phyloP scores from a whole-genome alignment of 208 protist genomes.

The Leptomonas pyrrhocoris region DNA sequence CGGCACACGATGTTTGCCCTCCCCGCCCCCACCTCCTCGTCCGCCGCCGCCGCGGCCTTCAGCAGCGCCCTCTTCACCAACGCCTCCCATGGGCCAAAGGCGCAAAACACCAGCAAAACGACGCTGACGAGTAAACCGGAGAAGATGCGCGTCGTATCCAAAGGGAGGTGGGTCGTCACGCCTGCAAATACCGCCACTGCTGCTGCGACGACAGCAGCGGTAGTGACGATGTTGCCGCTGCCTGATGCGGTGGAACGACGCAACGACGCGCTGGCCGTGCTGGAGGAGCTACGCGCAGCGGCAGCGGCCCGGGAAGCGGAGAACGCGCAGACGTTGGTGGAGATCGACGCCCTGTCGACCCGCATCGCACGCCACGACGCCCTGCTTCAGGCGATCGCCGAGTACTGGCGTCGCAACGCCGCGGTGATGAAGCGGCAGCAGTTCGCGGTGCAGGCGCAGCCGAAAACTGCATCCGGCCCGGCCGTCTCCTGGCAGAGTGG shows the following conservation, averaged over 20 bases:
- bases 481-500: conserved; percentile 8
- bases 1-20: conserved; percentile 5
- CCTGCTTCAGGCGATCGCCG: conserved; percentile 35
- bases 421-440: conserved; percentile 33
- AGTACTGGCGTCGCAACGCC: conserved; percentile 72
- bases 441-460: conserved; percentile 33
- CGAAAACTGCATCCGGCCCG: not conserved
- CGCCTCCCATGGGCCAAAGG: not conserved
- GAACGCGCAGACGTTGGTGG: conserved; percentile 11
- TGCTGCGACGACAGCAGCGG: no score
- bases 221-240: no score
- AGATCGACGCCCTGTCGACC: conserved; percentile 14
- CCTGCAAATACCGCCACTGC: not conserved
- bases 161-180: not conserved
- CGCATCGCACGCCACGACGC: conserved; percentile 30
- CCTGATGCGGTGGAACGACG: not conserved
- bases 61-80: conserved; percentile 8
- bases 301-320: conserved; percentile 19
- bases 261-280: conserved; percentile 27
- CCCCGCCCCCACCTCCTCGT: conserved; percentile 3
- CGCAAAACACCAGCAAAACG: not conserved
- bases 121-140: no score
- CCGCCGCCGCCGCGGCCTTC: not conserved
- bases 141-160: not conserved
- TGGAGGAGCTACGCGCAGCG: conserved; percentile 41